Evolutionary conservation across 2,329 filamentous ascomycete genomes (phyloP), one percentile per base, ranked within the genome.

Genomic region (Aureobasidium sp.): DNA sequence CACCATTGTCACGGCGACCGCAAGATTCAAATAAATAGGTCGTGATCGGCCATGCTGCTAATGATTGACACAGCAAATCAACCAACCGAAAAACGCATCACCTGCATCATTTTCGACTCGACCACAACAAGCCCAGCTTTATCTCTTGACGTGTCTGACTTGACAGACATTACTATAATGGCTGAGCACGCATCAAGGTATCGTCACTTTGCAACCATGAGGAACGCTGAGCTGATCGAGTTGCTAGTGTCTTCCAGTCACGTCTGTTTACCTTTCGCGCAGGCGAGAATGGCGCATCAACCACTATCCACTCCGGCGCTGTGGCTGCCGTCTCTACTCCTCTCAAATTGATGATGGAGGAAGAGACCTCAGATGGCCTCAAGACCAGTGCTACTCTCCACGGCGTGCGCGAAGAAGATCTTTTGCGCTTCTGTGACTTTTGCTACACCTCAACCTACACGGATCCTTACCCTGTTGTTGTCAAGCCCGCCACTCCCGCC

Each of bases 361-460:
- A 60, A 37, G 44, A 51, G n/a, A 51, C 45, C 1, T 34, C 57
- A 3, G 57, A 60, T 25, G 45, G 45, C 1, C 22, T 12, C 5
- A 27, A 45, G n/a, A 49, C 57, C 12, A 49, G 42, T 3, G 57
- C 57, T 4, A 42, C 34, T 22, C 45, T 60, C 2, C 22, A 60
- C 11, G 36, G 45, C 20, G 45, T 60, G 34, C 57, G 57, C 25
- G 57, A 60, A 60, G 57, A 60, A 42, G 57, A 60, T 42, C 57
- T 60, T 14, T 9, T 60, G 45, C 57, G 57, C 11, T 60, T 60
- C 45, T 60, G 57, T 25, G 57, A 60, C 36, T 60, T 60, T 45
- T 41, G 31, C 4, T 60, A 60, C 57, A 39, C 44, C 8, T 27
- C 22, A 7, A 51, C 31, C n/a, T 60, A 60, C 57, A 60, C 57